phyloP scores from a whole-genome alignment of 306 rosid genomes.

The Fagus crenata region DNA sequence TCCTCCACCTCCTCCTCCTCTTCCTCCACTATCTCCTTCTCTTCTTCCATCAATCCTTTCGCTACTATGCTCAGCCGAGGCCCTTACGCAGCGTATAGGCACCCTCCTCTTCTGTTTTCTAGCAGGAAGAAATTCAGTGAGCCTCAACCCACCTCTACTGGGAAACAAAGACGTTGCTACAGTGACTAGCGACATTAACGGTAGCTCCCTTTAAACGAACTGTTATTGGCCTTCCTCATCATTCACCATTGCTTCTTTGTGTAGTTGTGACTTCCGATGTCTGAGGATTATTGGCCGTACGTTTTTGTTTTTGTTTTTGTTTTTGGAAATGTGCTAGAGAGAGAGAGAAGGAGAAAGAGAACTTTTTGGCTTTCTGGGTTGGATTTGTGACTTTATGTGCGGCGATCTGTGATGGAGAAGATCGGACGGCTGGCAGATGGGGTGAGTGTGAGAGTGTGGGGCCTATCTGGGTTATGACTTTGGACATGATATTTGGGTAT shows the following conservation, averaged over 20 bases:
- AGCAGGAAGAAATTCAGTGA: conserved; percentile 40
- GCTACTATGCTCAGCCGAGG: conserved; percentile 67
- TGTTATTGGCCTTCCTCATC: conserved; percentile 16
- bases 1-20: conserved; percentile 33
- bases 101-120: conserved; percentile 34
- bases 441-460: not conserved
- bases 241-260: too few species aligned
- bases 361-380: too few species aligned
- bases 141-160: conserved; percentile 31
- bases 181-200: conserved; percentile 32
- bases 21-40: conserved; percentile 27
- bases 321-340: not conserved
- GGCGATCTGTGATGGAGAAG: not conserved
- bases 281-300: not conserved
- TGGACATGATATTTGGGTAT: not conserved
- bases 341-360: too few species aligned
- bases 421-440: conserved; percentile 10
- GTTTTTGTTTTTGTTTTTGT: not conserved
- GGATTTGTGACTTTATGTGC: too few species aligned
- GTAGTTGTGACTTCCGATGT: not conserved
- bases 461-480: not conserved
- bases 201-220: conserved; percentile 42
- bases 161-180: conserved; percentile 47
- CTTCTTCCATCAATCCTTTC: conserved; percentile 44
- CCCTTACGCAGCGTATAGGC: conserved; percentile 43